Percentiles rank a stretch among this genome's conserved stretches.
phyloP scores from a whole-genome alignment of 225 moss, liverwort and hornwort species.

The Bryoerythrophyllum caledonicum region DNA sequence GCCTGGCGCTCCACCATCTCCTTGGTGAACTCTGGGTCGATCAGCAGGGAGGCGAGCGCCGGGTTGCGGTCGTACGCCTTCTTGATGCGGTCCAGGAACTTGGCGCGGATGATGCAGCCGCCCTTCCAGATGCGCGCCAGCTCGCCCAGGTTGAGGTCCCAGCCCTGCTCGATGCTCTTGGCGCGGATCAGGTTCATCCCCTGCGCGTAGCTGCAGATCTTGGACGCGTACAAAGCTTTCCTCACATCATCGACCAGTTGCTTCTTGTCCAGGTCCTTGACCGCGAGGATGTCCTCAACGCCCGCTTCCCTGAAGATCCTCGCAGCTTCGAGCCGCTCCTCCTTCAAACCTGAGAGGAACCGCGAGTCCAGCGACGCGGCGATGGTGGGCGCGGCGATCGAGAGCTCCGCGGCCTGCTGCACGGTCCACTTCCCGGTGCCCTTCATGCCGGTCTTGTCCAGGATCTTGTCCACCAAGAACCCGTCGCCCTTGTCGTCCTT shows the following conservation, averaged over 20 bases:
- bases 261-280: slow-evolving; percentile 73
- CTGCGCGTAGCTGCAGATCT: slow-evolving; percentile 94
- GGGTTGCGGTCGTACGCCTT: slow-evolving; percentile 85
- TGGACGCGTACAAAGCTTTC: slow-evolving; percentile 82
- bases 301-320: slow-evolving; percentile 71
- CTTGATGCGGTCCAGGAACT: slow-evolving; percentile 61
- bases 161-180: slow-evolving; percentile 81
- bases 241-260: slow-evolving; percentile 79
- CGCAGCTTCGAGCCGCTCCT: slow-evolving; percentile 82
- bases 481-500: slow-evolving; percentile 75
- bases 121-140: slow-evolving; percentile 96
- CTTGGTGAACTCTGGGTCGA: slow-evolving; percentile 83
- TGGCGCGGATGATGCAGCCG: slow-evolving; percentile 85
- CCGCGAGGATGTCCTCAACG: slow-evolving; percentile 66
- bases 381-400: slow-evolving; percentile 85
- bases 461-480: slow-evolving; percentile 81
- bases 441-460: slow-evolving; percentile 97
- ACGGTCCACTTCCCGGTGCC: slow-evolving; percentile 94
- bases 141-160: slow-evolving; percentile 80
- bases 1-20: slow-evolving; percentile 90
- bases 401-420: slow-evolving; percentile 88
- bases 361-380: slow-evolving; percentile 86
- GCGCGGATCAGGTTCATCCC: slow-evolving; percentile 94
- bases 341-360: slow-evolving; percentile 82
- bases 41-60: slow-evolving; percentile 62